phyloP scores from a whole-genome alignment of 2,329 filamentous ascomycete genomes.

The Phoma sp. region DNA sequence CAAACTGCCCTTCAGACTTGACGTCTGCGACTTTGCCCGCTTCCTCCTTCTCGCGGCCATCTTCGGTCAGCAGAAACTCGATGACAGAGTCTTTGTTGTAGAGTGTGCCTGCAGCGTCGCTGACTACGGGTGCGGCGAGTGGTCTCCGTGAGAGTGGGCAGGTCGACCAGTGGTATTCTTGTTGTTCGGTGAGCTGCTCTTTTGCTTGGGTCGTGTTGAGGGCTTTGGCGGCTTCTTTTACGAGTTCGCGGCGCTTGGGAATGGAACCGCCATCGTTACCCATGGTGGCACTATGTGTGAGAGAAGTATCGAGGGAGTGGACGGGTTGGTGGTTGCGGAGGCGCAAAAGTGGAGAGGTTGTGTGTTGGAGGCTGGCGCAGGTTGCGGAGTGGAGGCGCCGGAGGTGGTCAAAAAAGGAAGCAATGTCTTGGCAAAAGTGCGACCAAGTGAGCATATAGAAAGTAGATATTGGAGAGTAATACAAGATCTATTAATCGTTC shows the following conservation, averaged over 20 bases:
- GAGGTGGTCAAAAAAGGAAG: constrained; percentile 22
- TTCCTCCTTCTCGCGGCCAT: constrained; percentile 66
- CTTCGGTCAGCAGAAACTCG: constrained; percentile 66
- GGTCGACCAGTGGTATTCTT: constrained; percentile 83
- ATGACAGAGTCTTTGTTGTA: constrained; percentile 96
- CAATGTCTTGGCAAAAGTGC: constrained; percentile 1
- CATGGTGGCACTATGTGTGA: constrained; percentile 60
- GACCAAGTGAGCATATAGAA: neutral
- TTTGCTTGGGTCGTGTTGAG: constrained; percentile 87
- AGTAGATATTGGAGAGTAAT: neutral
- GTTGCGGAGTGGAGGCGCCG: constrained; percentile 29
- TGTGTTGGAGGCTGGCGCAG: neutral
- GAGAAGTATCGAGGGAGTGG: neutral
- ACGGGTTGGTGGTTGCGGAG: neutral
- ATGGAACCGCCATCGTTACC: constrained; percentile 98
- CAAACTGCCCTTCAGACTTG: constrained; percentile 64
- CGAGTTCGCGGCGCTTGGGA: constrained; percentile 91
- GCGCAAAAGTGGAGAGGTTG: constrained; percentile 8
- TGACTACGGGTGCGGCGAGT: constrained; percentile 77
- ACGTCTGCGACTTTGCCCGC: constrained; percentile 51
- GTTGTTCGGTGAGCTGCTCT: constrained; percentile 82
- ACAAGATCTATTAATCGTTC: neutral
- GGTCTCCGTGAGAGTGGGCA: constrained; percentile 84
- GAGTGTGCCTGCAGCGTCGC: constrained; percentile 80
- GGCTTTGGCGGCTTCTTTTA: constrained; percentile 86